These are phyloP conservation scores for Coniferiporia weirii DNA, from an alignment of 1,284 basidiomycete species.

Conservation along the genomic window DNA sequence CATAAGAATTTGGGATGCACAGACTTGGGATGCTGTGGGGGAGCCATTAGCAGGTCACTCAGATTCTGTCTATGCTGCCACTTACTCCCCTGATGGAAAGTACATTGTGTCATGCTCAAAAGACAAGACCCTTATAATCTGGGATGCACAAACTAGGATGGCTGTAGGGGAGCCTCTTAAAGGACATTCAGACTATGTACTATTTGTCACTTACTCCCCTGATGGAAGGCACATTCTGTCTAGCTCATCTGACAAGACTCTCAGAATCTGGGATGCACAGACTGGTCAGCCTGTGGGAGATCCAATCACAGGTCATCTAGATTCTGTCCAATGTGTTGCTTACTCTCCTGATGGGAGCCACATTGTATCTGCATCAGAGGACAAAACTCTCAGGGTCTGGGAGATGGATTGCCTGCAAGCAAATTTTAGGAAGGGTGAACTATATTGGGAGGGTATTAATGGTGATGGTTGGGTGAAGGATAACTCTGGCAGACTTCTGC, in stretches of 20 bases:
- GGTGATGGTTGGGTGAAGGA: too few species aligned
- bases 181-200: constrained; percentile 4
- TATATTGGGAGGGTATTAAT: too few species aligned
- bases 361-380: constrained; percentile 78
- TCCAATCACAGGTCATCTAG: neutral
- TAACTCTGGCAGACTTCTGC: too few species aligned
- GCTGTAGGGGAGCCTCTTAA: neutral
- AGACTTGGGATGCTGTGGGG: neutral
- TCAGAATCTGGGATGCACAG: neutral
- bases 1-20: constrained; percentile 18
- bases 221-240: constrained; percentile 57
- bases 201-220: constrained; percentile 17
- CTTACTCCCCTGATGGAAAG: neutral
- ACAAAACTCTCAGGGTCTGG: constrained; percentile 87
- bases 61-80: neutral
- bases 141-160: neutral
- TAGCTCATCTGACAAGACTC: constrained; percentile 35
- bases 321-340: neutral
- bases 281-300: neutral
- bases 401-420: constrained; percentile 45
- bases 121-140: neutral
- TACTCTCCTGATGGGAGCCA: neutral
- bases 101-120: constrained; percentile 7
- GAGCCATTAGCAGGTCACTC: constrained; percentile 8
- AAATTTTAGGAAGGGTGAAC: too few species aligned